phyloP scores from a whole-genome alignment of 768 basidiomycete species.

The Pleurotus djamor region DNA sequence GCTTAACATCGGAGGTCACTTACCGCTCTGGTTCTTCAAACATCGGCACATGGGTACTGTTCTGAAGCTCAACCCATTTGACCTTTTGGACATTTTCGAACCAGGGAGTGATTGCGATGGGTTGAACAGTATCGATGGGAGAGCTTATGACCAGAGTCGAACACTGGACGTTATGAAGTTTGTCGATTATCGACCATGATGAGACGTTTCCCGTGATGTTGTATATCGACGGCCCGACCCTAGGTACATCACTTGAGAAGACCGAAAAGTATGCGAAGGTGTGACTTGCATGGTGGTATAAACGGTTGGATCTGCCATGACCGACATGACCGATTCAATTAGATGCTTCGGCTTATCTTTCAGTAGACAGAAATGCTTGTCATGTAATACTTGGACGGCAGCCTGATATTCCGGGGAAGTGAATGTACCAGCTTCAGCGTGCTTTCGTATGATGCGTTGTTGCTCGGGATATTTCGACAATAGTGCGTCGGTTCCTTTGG shows the following conservation, averaged over 20 bases:
- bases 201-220: conserved; percentile 19
- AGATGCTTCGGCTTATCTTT: conserved; percentile 30
- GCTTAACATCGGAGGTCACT: not conserved
- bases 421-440: not conserved
- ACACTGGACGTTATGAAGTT: conserved; percentile 16
- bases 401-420: conserved; percentile 27
- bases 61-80: conserved; percentile 30
- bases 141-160: conserved; percentile 20
- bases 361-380: conserved; percentile 30
- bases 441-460: not conserved
- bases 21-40: conserved; percentile 22
- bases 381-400: conserved; percentile 22
- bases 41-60: conserved; percentile 20
- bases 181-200: conserved; percentile 17
- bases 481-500: not conserved
- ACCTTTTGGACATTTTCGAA: conserved; percentile 24
- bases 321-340: conserved; percentile 16
- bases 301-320: conserved; percentile 28
- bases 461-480: not conserved
- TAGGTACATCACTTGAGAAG: conserved; percentile 8
- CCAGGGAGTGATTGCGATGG: conserved; percentile 15
- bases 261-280: not conserved
- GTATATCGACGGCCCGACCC: conserved; percentile 34
- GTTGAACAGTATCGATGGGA: conserved; percentile 18
- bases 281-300: conserved; percentile 27